Conservation (phyloP, 176 grass and related monocot genomes). For the Musa schizocarpa region DNA sequence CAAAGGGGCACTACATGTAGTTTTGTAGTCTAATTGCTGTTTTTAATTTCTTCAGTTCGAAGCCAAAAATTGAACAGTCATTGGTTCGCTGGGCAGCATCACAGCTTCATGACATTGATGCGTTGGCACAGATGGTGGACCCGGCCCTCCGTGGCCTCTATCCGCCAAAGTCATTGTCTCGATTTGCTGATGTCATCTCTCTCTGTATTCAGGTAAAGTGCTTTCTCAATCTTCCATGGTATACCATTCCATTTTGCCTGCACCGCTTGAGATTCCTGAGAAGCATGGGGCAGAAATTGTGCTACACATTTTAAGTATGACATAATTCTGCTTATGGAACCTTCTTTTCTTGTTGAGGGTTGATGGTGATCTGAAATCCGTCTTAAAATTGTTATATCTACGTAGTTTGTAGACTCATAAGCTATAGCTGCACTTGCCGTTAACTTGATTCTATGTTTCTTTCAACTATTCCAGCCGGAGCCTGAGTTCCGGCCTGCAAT, state of each 20-base stretch:
- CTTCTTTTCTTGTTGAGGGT: too few relatives aligned
- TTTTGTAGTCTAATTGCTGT: not conserved
- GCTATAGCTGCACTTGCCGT: not conserved
- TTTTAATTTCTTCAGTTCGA: slow-evolving; percentile 40
- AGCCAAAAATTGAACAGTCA: slow-evolving; percentile 42
- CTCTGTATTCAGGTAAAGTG: slow-evolving; percentile 61
- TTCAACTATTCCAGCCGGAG: slow-evolving; percentile 40
- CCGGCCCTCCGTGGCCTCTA: slow-evolving; percentile 80
- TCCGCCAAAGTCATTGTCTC: slow-evolving; percentile 60
- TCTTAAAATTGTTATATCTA: too few relatives aligned
- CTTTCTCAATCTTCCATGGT: not conserved
- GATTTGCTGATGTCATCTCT: slow-evolving; percentile 60
- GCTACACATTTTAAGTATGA: not conserved
- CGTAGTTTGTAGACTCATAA: too few relatives aligned
- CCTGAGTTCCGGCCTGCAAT: slow-evolving; percentile 63
- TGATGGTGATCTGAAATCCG: too few relatives aligned
- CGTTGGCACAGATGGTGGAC: slow-evolving; percentile 51
- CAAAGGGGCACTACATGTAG: too few relatives aligned
- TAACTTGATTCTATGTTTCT: slow-evolving; percentile 1
- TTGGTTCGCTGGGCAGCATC: slow-evolving; percentile 61
- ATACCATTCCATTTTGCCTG: slow-evolving; percentile 1
- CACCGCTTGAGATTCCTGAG: not conserved
- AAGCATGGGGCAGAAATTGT: not conserved
- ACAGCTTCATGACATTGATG: slow-evolving; percentile 59
- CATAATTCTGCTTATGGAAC: not conserved